Conservation (phyloP, 441 rosid genomes). For the Aleurites moluccanus region DNA sequence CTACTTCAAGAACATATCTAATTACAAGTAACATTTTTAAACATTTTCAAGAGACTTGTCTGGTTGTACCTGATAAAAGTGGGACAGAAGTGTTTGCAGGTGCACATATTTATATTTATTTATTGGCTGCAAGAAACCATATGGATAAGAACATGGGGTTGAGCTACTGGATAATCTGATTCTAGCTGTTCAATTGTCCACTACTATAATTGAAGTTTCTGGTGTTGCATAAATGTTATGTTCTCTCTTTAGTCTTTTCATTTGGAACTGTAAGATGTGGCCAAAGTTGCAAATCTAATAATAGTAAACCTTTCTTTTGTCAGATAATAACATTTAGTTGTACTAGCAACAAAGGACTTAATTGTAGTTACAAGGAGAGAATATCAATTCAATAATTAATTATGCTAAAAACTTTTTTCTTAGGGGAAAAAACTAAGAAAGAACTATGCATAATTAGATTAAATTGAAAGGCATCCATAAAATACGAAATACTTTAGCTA, state of each 20-base stretch:
- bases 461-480: too few species aligned
- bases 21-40: too few species aligned
- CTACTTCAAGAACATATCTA: too few species aligned
- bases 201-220: conserved; percentile 18
- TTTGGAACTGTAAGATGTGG: conserved; percentile 1
- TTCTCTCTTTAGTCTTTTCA: background rate
- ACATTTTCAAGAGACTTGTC: too few species aligned
- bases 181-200: conserved; percentile 2
- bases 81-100: too few species aligned
- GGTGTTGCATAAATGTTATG: conserved; percentile 15
- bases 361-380: background rate
- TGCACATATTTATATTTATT: background rate
- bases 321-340: too few species aligned
- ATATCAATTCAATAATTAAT: background rate
- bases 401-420: background rate
- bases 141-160: conserved; percentile 4
- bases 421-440: too few species aligned
- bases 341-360: too few species aligned
- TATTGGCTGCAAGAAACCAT: background rate
- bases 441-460: too few species aligned
- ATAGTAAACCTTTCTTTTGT: background rate
- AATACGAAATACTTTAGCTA: too few species aligned
- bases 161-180: background rate
- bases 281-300: background rate
- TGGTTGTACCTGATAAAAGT: too few species aligned